Percentiles rank a stretch among this genome's conserved stretches.
Conservation (phyloP, 2,329 filamentous ascomycete genomes). For the Calonectria fujianensis region DNA sequence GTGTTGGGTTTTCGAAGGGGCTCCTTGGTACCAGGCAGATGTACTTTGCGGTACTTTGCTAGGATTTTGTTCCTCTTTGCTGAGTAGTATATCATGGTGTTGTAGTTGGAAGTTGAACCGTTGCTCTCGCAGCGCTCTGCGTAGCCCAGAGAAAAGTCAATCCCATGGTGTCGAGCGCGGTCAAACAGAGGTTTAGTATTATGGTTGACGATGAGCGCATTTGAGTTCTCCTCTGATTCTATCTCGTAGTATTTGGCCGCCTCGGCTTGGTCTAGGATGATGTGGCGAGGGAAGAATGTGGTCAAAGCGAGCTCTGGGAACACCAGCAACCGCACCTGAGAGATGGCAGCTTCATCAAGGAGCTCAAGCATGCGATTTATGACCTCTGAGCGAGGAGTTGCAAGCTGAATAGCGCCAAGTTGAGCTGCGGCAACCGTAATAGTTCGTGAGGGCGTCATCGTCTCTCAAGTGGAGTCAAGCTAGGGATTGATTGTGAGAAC, state of each 20-base stretch:
- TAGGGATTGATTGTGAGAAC: background rate
- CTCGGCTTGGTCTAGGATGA: conserved; percentile 10
- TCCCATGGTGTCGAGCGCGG: background rate
- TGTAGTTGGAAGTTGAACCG: conserved; percentile 11
- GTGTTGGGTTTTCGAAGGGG: conserved; percentile 1
- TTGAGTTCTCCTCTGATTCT: background rate
- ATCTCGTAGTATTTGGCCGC: conserved; percentile 9
- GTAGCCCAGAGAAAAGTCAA: conserved; percentile 25
- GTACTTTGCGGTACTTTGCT: conserved; percentile 30
- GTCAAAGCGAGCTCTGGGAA: conserved; percentile 30
- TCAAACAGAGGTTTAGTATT: conserved; percentile 23
- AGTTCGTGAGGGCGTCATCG: background rate
- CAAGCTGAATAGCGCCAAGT: conserved; percentile 23
- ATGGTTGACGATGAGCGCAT: background rate
- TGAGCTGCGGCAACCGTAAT: conserved; percentile 32
- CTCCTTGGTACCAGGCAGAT: conserved; percentile 26
- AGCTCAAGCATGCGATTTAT: conserved; percentile 17
- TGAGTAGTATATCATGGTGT: conserved; percentile 33
- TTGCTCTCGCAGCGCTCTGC: conserved; percentile 11
- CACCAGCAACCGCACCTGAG: conserved; percentile 6
- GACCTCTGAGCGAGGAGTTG: conserved; percentile 5
- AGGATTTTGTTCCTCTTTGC: conserved; percentile 6
- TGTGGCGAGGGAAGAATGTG: conserved; percentile 33
- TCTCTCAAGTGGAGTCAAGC: background rate
- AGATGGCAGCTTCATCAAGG: conserved; percentile 4